phyloP scores from a whole-genome alignment of 768 basidiomycete species.

The Tremella mesenterica region DNA sequence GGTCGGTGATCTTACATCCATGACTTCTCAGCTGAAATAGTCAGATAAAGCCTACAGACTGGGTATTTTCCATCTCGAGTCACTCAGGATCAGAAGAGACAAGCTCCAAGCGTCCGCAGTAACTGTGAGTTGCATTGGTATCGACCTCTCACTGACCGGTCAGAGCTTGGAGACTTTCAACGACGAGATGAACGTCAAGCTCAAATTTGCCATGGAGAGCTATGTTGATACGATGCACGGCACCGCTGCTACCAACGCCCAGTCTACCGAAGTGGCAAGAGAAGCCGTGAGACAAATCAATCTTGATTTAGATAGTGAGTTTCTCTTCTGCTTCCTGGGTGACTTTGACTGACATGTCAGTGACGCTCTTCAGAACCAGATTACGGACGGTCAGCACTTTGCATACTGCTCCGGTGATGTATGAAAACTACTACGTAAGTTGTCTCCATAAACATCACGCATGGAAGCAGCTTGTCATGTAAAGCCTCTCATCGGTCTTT shows the following conservation, averaged over 20 bases:
- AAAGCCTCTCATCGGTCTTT: conserved; percentile 37
- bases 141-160: too few relatives aligned
- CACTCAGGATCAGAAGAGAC: conserved; percentile 66
- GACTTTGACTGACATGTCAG: conserved; percentile 9
- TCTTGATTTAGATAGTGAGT: conserved; percentile 60
- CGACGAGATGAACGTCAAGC: conserved; percentile 57
- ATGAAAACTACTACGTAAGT: conserved; percentile 42
- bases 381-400: conserved; percentile 9
- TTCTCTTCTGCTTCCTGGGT: background rate
- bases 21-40: too few relatives aligned
- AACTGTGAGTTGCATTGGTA: conserved; percentile 51
- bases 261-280: conserved; percentile 60
- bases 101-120: conserved; percentile 77
- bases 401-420: conserved; percentile 29
- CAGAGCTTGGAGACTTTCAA: conserved; percentile 76
- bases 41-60: conserved; percentile 89
- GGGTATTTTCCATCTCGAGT: conserved; percentile 87
- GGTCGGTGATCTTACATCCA: too few relatives aligned
- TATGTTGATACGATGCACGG: conserved; percentile 77
- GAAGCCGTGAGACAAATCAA: conserved; percentile 59
- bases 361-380: conserved; percentile 21
- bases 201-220: conserved; percentile 59
- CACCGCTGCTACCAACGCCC: conserved; percentile 64
- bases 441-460: too few relatives aligned
- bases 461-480: background rate